Base-by-base conservation (phyloP, 257 asterid genomes). In the Scutellaria minor region DNA sequence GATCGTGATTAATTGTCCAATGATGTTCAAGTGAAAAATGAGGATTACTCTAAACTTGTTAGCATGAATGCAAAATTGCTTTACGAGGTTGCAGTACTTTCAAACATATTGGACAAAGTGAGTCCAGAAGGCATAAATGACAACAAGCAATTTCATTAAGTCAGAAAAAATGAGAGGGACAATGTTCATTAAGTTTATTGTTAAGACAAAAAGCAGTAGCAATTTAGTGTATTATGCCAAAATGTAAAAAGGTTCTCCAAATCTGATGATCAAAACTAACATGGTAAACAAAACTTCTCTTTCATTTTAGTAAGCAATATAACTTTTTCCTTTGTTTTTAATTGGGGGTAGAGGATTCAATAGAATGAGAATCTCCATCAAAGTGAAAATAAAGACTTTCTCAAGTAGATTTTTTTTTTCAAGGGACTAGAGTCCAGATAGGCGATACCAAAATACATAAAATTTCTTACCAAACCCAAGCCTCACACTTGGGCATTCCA, bases 381-480 rank as follows among this genome's bases (percentile, higher is more conserved):
- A 50, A 15, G 24, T 45, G 15, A 61, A 39, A 54, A 40, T 59
- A 41, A 42, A 47, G 40, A 27, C 14, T 74, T 57, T 65, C 18
- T 50, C 14, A 18, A 54, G 46, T 59, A 11, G 54, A 42, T 44
- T 51, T 65, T 62, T 65, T 62, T 46, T 44, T 65, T 6, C 37
- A 68, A 52, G 7, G 47, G 45, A 64, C 37, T 52, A 24, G 18
- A 12, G 50, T 42, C 39, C 45, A 66, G 77, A 44, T 67, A 40
- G 74, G 31, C 24, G 77, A 70, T 74, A 52, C 64, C 75, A 53
- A 75, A 67, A 84, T 40, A 55, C 50, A 78, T 66, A 77, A 78
- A 86, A 83, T 70, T 67, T 87, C 99, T 95, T 89, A 91, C 96
- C 96, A 70, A 89, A 84, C 84, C 87, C 83, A 76, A 85, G 87